Evolutionary conservation across 1,284 basidiomycete genomes (phyloP).

Genomic region (Apiotrichum sp.): DNA sequence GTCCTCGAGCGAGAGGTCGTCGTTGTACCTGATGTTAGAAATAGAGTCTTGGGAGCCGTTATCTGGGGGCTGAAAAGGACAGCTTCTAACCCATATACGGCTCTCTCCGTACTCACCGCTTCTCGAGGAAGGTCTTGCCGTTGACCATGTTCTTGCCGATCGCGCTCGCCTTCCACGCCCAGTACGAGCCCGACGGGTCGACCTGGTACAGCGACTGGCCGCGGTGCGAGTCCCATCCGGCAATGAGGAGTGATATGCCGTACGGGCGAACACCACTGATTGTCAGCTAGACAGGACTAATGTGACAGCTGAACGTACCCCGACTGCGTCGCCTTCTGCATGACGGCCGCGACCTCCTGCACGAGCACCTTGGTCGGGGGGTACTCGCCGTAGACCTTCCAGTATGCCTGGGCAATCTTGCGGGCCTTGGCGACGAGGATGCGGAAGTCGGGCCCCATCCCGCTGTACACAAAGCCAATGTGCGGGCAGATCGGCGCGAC

Average conservation of each 20-base stretch:
- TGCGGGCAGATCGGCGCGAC: slow-evolving; percentile 95
- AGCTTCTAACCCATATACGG: background rate
- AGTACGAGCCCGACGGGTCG: slow-evolving; percentile 96
- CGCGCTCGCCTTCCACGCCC: slow-evolving; percentile 99
- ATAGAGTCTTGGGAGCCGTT: no score
- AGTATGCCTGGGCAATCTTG: slow-evolving; percentile 97
- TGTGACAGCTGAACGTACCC: slow-evolving; percentile 56
- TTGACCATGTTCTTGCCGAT: slow-evolving; percentile 99
- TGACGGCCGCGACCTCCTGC: slow-evolving; percentile 93
- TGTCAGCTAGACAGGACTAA: slow-evolving; percentile 12
- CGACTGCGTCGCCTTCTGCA: slow-evolving; percentile 98
- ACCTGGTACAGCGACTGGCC: slow-evolving; percentile 96
- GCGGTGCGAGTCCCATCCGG: slow-evolving; percentile 87
- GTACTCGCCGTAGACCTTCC: slow-evolving; percentile 99
- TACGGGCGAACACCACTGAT: slow-evolving; percentile 92
- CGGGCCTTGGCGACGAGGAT: slow-evolving; percentile 88
- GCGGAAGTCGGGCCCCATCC: slow-evolving; percentile 98
- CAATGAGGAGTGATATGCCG: slow-evolving; percentile 92
- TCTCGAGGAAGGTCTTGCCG: slow-evolving; percentile 98
- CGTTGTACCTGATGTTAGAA: slow-evolving; percentile 73
- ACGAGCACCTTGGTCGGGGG: slow-evolving; percentile 95
- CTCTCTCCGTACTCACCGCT: slow-evolving; percentile 60
- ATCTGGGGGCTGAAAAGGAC: no score
- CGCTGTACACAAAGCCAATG: slow-evolving; percentile 98
- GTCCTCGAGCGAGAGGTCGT: slow-evolving; percentile 97